phyloP scores from a whole-genome alignment of 345 rosid genomes.

The Eucalyptus cloeziana region DNA sequence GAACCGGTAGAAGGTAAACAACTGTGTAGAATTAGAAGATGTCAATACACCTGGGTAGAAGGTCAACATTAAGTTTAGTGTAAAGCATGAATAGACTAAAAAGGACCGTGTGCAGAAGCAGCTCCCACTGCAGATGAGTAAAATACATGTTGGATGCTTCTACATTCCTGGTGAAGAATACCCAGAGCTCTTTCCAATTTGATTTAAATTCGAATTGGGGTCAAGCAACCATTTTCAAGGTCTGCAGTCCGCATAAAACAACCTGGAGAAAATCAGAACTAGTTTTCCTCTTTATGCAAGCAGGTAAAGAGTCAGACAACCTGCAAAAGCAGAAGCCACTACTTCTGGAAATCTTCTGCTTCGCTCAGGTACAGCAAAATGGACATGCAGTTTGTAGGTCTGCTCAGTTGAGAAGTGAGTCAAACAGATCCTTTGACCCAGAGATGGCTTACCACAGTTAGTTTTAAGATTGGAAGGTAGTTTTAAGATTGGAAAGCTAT shows the following conservation, averaged over 20 bases:
- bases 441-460: not conserved
- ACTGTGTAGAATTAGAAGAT: not conserved
- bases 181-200: not conserved
- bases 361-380: not conserved
- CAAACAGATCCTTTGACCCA: not conserved
- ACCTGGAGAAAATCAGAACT: not conserved
- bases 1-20: not conserved
- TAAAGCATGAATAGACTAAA: not conserved
- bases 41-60: not conserved
- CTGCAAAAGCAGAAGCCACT: not conserved
- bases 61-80: not conserved
- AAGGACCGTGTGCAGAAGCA: not conserved
- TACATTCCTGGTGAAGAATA: not conserved
- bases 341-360: not conserved
- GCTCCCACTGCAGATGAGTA: not conserved
- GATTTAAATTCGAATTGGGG: not conserved
- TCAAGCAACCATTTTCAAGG: not conserved
- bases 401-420: not conserved
- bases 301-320: not conserved
- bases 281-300: not conserved
- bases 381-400: not conserved
- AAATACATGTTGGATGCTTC: not conserved
- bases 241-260: not conserved
- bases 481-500: not conserved
- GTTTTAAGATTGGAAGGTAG: not conserved